These are phyloP conservation scores for Yamadazyma scolyti DNA, from an alignment of 805 yeast species.

Conservation along the genomic window DNA sequence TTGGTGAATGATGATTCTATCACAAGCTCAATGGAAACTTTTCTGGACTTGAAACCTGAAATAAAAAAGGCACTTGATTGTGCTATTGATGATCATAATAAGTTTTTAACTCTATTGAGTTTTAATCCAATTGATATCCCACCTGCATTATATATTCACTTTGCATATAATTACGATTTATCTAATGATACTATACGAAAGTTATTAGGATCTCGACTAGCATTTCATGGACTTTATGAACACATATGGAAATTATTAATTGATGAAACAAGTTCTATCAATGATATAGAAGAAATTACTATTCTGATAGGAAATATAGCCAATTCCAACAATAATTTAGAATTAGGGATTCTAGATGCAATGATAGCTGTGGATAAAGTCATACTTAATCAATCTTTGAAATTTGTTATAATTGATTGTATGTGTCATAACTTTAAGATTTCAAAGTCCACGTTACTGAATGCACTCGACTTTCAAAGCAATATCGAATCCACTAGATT, in stretches of 20 bases:
- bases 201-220: constrained; percentile 23
- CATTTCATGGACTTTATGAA: constrained; percentile 28
- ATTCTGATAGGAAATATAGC: constrained; percentile 22
- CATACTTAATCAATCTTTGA: constrained; percentile 7
- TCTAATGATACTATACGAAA: constrained; percentile 16
- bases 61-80: constrained; percentile 16
- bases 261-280: constrained; percentile 23
- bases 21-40: constrained; percentile 2
- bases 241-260: constrained; percentile 28
- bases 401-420: constrained; percentile 6
- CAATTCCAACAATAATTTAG: constrained; percentile 14
- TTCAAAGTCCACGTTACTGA: neutral
- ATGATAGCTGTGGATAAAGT: constrained; percentile 12
- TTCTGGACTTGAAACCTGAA: constrained; percentile 11
- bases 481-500: neutral
- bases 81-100: constrained; percentile 26
- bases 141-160: constrained; percentile 22
- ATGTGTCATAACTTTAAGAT: constrained; percentile 6
- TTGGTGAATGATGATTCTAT: constrained; percentile 2
- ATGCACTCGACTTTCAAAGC: neutral
- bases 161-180: constrained; percentile 13
- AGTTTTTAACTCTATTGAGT: constrained; percentile 24
- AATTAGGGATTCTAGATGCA: constrained; percentile 24
- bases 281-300: constrained; percentile 35
- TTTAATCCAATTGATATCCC: constrained; percentile 30